Percentiles rank a stretch among this genome's conserved stretches.
Conservation (phyloP, 768 basidiomycete genomes). For the Boletus fagicola region DNA sequence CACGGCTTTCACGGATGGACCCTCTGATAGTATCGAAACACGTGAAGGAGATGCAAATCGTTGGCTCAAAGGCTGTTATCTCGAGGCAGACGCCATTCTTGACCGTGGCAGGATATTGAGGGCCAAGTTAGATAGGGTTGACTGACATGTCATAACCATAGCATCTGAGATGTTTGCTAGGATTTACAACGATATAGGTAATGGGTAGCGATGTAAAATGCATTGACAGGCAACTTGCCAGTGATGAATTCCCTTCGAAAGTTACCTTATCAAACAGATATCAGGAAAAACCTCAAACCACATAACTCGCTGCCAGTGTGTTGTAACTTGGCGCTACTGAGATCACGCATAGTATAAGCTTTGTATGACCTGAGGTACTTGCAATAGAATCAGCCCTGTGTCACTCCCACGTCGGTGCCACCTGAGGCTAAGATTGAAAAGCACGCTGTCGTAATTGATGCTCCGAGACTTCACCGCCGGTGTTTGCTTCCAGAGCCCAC, state of each 20-base stretch:
- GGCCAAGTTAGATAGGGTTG: conserved; percentile 20
- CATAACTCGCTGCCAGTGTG: too few species aligned
- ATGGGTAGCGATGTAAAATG: too few species aligned
- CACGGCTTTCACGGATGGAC: conserved; percentile 60
- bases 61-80: conserved; percentile 90
- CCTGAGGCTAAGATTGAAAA: too few species aligned
- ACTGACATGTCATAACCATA: not conserved
- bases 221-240: not conserved
- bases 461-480: too few species aligned
- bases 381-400: too few species aligned
- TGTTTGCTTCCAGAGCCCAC: too few species aligned
- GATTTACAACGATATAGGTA: not conserved
- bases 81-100: conserved; percentile 64
- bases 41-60: conserved; percentile 55
- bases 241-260: not conserved
- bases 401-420: too few species aligned
- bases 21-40: conserved; percentile 29
- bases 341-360: too few species aligned
- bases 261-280: not conserved
- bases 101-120: conserved; percentile 58
- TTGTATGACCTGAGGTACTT: too few species aligned
- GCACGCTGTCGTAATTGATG: too few species aligned
- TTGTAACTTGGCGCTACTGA: too few species aligned
- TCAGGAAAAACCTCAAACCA: too few species aligned
- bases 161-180: not conserved